phyloP scores from a whole-genome alignment of 2,329 filamentous ascomycete species.

The Colletotrichum sp. region DNA sequence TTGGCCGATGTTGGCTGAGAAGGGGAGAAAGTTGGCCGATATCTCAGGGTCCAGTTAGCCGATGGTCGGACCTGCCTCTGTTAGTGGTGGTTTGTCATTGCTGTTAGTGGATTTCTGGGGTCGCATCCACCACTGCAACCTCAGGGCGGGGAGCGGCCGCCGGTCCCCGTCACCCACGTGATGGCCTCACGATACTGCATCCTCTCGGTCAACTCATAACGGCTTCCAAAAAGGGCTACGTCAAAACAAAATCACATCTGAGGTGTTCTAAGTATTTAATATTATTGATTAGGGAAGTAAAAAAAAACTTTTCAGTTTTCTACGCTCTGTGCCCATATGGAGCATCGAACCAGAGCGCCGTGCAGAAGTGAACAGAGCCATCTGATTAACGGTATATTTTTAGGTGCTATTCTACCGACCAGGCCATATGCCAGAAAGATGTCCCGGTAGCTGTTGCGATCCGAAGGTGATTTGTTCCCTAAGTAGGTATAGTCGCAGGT shows the following conservation, averaged over 20 bases:
- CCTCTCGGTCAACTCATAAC: rapidly evolving
- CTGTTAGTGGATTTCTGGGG: not conserved
- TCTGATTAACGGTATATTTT: not conserved
- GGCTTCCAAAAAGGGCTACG: not conserved
- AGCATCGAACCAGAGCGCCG: not conserved
- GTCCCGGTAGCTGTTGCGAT: not conserved
- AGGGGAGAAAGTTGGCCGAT: not conserved
- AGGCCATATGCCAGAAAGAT: not conserved
- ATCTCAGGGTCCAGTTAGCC: not conserved
- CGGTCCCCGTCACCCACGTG: not conserved
- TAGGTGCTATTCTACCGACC: not conserved
- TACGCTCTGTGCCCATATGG: not conserved
- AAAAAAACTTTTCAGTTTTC: not conserved
- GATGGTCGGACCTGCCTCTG: not conserved
- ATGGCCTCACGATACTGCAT: not conserved
- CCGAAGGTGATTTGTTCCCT: not conserved
- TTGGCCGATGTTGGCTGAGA: not conserved
- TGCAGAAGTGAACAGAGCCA: not conserved
- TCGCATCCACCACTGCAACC: not conserved
- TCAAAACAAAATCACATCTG: not conserved
- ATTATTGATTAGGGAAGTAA: not conserved
- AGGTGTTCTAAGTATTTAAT: rapidly evolving
- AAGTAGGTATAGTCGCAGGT: not conserved
- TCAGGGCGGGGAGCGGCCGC: not conserved
- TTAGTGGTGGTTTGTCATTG: not conserved